phyloP scores from a whole-genome alignment of 177 flowering plant genomes.

The Vitis hybrid region DNA sequence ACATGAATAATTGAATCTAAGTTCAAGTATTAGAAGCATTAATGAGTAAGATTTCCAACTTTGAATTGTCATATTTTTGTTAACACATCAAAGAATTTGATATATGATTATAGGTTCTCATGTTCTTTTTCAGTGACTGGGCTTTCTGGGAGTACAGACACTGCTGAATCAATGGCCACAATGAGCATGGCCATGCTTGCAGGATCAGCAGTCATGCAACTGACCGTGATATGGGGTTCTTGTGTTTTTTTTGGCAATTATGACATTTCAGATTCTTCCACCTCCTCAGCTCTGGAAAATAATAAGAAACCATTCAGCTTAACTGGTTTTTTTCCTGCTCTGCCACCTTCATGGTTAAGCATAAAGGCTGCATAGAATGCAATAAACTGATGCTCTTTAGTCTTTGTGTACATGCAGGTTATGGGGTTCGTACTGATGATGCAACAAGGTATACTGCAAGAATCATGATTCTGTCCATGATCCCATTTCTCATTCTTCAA shows the following conservation, averaged over 20 bases:
- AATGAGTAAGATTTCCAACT: too few relatives aligned
- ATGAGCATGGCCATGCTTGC: constrained; percentile 33
- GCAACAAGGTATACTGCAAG: constrained; percentile 29
- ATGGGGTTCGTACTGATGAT: constrained; percentile 33
- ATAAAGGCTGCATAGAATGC: neutral
- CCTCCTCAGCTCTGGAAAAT: constrained; percentile 5
- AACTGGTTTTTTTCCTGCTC: constrained; percentile 9
- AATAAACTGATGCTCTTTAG: too few relatives aligned
- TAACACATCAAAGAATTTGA: neutral
- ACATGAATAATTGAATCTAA: neutral
- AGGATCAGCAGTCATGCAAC: constrained; percentile 34
- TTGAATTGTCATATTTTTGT: too few relatives aligned
- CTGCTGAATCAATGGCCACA: constrained; percentile 23
- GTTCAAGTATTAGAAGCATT: too few relatives aligned
- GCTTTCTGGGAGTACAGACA: constrained; percentile 19
- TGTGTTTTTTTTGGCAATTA: constrained; percentile 34
- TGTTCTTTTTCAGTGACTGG: constrained; percentile 22
- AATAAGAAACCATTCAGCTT: constrained; percentile 11
- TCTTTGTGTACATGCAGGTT: constrained; percentile 17
- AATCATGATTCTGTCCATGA: constrained; percentile 33
- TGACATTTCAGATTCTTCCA: constrained; percentile 17
- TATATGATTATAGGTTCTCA: neutral
- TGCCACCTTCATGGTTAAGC: neutral
- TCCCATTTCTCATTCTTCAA: constrained; percentile 36
- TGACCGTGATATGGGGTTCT: constrained; percentile 38